Percentiles rank a stretch among this genome's conserved stretches.
These are phyloP conservation scores for Diaporthe velutina DNA, from an alignment of 2,329 filamentous ascomycete species.

Conservation along the genomic window DNA sequence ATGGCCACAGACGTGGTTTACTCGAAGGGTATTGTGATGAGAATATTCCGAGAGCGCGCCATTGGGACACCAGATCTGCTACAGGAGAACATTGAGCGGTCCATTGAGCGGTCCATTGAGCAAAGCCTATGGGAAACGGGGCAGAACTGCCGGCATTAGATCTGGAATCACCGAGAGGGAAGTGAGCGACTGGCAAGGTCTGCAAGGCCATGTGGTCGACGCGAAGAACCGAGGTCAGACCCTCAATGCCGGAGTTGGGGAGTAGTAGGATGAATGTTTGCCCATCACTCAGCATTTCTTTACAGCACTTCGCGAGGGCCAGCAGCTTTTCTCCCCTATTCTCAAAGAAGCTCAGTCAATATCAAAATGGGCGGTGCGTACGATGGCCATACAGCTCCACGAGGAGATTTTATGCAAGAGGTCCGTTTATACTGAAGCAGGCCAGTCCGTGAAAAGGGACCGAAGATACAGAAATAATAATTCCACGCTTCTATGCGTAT, in stretches of 20 bases:
- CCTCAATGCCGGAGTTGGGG: neutral
- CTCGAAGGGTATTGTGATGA: neutral
- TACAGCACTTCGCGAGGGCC: neutral
- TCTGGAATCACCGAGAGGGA: neutral
- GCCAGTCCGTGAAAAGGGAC: neutral
- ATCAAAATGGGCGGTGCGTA: neutral
- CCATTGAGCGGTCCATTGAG: neutral
- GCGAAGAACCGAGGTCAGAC: neutral
- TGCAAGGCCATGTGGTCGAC: neutral
- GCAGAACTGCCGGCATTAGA: too few relatives aligned
- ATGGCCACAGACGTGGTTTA: neutral
- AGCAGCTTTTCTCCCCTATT: neutral
- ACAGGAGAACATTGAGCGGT: neutral
- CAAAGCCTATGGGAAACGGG: too few relatives aligned
- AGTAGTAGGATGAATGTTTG: neutral
- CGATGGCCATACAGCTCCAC: neutral
- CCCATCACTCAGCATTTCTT: neutral
- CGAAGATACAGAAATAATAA: neutral
- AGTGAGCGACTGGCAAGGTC: neutral
- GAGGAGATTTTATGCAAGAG: neutral
- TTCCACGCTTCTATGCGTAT: constrained; percentile 27
- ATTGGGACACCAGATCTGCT: neutral
- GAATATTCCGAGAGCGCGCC: neutral
- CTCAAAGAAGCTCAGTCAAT: neutral
- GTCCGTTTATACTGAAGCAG: neutral